Percentiles rank a stretch among this genome's conserved stretches.
These are phyloP conservation scores for Pichia sp. DNA, from an alignment of 1,139 yeast species.

Conservation along the genomic window DNA sequence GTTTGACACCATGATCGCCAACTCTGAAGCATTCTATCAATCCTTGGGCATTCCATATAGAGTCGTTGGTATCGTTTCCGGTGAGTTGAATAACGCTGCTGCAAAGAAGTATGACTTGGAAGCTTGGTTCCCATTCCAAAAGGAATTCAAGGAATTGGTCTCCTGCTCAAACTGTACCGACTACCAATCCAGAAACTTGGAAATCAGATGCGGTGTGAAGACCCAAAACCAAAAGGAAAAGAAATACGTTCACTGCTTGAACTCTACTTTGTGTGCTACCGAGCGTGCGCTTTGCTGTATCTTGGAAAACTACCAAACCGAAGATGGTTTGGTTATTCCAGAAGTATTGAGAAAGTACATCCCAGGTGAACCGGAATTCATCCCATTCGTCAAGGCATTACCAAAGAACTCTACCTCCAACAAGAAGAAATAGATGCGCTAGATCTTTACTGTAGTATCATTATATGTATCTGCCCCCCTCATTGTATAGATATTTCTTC, in stretches of 20 bases:
- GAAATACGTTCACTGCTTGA: slow-evolving; percentile 97
- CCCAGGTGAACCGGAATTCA: slow-evolving; percentile 97
- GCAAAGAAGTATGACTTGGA: slow-evolving; percentile 98
- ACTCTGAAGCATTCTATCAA: slow-evolving; percentile 90
- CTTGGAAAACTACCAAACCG: slow-evolving; percentile 95
- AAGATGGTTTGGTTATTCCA: slow-evolving; percentile 89
- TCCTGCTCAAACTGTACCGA: slow-evolving; percentile 99
- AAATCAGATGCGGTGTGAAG: slow-evolving; percentile 97
- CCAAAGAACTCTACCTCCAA: slow-evolving; percentile 90
- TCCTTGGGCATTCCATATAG: slow-evolving; percentile 91
- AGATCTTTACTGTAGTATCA: background rate
- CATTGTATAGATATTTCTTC: background rate
- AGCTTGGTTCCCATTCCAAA: slow-evolving; percentile 99
- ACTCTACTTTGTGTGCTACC: slow-evolving; percentile 95
- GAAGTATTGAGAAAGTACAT: slow-evolving; percentile 93
- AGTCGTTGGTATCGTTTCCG: slow-evolving; percentile 96
- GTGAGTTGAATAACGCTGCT: slow-evolving; percentile 98
- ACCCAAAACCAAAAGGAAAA: slow-evolving; percentile 92
- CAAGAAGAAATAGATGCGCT: slow-evolving; percentile 45
- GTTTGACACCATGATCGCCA: slow-evolving; percentile 89
- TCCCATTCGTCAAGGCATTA: slow-evolving; percentile 84
- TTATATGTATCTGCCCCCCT: background rate
- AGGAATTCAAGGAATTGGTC: slow-evolving; percentile 96
- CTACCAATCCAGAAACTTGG: slow-evolving; percentile 96
- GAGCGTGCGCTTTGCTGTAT: slow-evolving; percentile 97